Base-by-base conservation (phyloP, 306 rosid species). In the Lupinus albus region DNA sequence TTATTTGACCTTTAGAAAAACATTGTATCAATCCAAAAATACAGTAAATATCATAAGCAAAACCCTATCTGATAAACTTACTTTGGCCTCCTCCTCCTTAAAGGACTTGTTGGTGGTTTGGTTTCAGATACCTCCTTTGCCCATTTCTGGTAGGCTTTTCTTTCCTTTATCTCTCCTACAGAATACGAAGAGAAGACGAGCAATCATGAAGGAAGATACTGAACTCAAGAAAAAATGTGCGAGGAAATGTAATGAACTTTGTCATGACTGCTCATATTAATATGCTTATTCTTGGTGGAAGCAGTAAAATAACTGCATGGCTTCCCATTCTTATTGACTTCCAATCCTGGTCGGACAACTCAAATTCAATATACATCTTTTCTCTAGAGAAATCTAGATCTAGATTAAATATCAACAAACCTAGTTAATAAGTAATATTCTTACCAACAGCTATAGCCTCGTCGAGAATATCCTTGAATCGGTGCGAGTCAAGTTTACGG, bases 71-170 rank as follows among this genome's bases (percentile, higher is more conserved):
- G 28, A 46, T 54, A 5, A 32, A 81, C 92, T 82, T 75, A 92
- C 96, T 79, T 82, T 54, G 30, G 80, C 68, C 81, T 71, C 79
- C 77, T 25, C 30, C 30, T 83, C 71, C 66, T 85, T 76, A 87
- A 73, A 75, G 96, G 96, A 76, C 87, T 87, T 35, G 88, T 85
- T 0, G 95, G 92, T 12, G 95, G 96, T 75, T 91, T 82, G 25
- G 75, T 76, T 82, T 89, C 86, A 39, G 91, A 87, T 71, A 92
- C 71, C 76, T 79, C 73, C 82, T 83, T 87, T 11, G 86, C 86
- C 97, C 97, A 92, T 79, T 89, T 92, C 38, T 70, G 20, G 63
- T 87, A 92, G 64, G 83, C 83, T 81, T 92, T 89, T 25, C 78
- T 85, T 61, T 84, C 81, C 79, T 89, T 87, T 48, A 87, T 64